Evolutionary conservation across 2,329 filamentous ascomycete genomes (phyloP), one percentile per base, ranked within the genome.

Genomic region (Chaetomiaceae sp.): DNA sequence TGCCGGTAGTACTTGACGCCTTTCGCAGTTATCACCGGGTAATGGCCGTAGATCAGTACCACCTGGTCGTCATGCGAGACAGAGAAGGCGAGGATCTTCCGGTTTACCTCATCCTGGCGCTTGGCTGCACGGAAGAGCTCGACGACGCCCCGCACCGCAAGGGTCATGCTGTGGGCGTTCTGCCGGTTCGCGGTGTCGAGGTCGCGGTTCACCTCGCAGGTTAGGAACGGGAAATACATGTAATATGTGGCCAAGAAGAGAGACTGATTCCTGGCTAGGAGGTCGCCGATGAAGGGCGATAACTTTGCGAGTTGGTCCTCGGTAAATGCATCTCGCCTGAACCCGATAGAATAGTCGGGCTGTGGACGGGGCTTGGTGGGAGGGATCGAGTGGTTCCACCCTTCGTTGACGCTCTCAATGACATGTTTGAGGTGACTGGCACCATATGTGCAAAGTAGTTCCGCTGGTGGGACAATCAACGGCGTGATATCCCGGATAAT

Each of bases 281-380:
- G 63, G 33, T 72, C 60, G 47, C 68, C 66, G 46, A 74, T 59
- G 43, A 71, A 72, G 8, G 69, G 69, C 8, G 62, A 53, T 6
- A 79, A 59, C 63, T 71, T 77, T 12, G 61, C 38, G 6, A 75
- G 67, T 59, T 77, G 72, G 8, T 71, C 64, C 0, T 69, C 48
- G 1, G 68, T 75, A 54, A 79, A 79, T 48, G 71, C 71, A 4
- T 66, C 58, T 17, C 67, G 63, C 38, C 44, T 63, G 58, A 77
- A 76, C 31, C 71, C 72, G 3, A 75, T 65, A 23, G 69, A 66
- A 58, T 73, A 76, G 59, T 76, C 71, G 2, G 73, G 73, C 60
- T 77, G 72, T 9, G 71, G 74, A 47, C 66, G 67, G 44, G 67
- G 57, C 2, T 62, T 61, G 27, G 57, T 65, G 1, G 76, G 36